Evolutionary conservation across 148 eudicot genomes (phyloP).

Genomic region (Amaranthus cruentus): DNA sequence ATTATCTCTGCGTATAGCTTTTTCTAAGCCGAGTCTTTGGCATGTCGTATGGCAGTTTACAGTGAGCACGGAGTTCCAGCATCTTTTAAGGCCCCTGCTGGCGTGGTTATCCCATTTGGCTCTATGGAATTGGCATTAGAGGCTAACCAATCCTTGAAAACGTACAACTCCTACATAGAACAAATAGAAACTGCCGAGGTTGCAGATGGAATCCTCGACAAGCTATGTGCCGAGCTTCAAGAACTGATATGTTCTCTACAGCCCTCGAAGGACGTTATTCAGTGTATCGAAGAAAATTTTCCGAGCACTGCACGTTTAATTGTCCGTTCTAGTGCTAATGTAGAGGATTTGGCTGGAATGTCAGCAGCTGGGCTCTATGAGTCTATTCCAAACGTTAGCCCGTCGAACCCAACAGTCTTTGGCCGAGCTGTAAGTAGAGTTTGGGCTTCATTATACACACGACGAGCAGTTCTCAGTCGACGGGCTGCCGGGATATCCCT

Average conservation of each 20-base stretch:
- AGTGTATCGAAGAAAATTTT: constrained; percentile 44
- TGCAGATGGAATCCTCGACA: constrained; percentile 66
- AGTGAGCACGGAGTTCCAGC: constrained; percentile 89
- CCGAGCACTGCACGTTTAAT: constrained; percentile 48
- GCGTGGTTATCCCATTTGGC: constrained; percentile 84
- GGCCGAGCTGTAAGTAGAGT: constrained; percentile 63
- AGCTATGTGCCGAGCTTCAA: constrained; percentile 57
- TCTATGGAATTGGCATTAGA: constrained; percentile 75
- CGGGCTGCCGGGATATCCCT: constrained; percentile 71
- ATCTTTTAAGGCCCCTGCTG: constrained; percentile 72
- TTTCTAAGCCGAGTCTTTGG: background rate
- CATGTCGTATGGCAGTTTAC: constrained; percentile 43
- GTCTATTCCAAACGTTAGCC: constrained; percentile 87
- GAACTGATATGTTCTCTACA: constrained; percentile 55
- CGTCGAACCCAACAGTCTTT: constrained; percentile 57
- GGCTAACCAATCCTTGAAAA: constrained; percentile 41
- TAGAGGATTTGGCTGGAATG: constrained; percentile 94
- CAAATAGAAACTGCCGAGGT: constrained; percentile 69
- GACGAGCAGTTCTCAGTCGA: constrained; percentile 86
- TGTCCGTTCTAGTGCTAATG: constrained; percentile 96
- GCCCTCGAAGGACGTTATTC: constrained; percentile 38
- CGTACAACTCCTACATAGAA: constrained; percentile 45
- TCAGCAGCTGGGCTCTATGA: constrained; percentile 98
- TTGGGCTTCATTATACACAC: constrained; percentile 95
- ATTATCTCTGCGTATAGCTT: background rate